Base-by-base conservation (phyloP, 306 rosid genomes). In the Malus orientalis region DNA sequence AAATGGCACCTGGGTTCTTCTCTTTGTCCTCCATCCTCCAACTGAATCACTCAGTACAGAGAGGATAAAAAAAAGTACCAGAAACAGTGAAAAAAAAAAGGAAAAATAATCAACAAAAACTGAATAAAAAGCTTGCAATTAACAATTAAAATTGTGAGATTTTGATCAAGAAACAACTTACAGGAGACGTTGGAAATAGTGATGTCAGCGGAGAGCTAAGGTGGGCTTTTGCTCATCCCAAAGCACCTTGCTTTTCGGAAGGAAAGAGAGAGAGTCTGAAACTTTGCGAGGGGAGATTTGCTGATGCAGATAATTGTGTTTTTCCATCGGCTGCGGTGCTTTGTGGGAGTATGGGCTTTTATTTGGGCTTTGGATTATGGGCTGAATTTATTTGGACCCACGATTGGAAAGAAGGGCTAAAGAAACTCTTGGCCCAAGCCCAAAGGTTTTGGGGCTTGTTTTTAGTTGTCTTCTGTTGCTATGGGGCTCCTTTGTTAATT, bases 1-100 rank as follows among this genome's bases (percentile, higher is more conserved):
- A 72, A 30, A 22, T 8, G 44, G 71, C 36, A 93, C 98, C 97
- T 83, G 82, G 80, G 61, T 80, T 84, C n/a, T 67, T 80, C 18
- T 74, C 45, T 30, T 83, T 83, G 4, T 71, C 80, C 10, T 80
- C 73, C 93, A 89, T 91, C 77, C 73, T 69, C 69, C 51, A 57
- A 60, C 76, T 45, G 80, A 81, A 75, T 45, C 76, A 76, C 27
- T 67, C 80, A 67, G 73, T 38, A 40, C 6, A 59, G 15, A 53
- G 15, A 8, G 18, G 8, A 33, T 1, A 51, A 38, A 36, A 36
- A 51, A 77, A 25, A 66, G 29, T 11, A 6, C 11, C 40, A 32
- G 22, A 29, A 54, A 13, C 22, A 47, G 61, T 23, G 11, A 38
- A 74, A 45, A 74, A 45, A 59, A 59, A 71, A 18, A 0, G 8